These are phyloP conservation scores for Cochlearia excelsa DNA, from an alignment of 345 rosid species.

Conservation along the genomic window DNA sequence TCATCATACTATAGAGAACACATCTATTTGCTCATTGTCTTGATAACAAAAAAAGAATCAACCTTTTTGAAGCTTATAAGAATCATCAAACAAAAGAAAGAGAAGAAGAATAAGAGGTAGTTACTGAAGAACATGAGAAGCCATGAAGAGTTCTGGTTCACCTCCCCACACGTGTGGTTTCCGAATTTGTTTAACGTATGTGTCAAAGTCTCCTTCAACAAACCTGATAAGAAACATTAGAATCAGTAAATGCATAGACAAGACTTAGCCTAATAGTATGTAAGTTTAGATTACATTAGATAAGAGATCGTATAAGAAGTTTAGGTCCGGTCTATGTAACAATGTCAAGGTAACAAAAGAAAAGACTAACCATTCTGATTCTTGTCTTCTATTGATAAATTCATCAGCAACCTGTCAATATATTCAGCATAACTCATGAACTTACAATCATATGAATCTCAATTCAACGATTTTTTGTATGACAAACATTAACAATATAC, in stretches of 20 bases:
- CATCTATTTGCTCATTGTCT: neutral
- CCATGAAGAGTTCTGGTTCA: slow-evolving; percentile 95
- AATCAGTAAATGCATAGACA: neutral
- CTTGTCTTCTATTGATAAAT: slow-evolving; percentile 83
- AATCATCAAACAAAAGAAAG: neutral
- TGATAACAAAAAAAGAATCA: slow-evolving; percentile 1
- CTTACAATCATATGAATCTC: neutral
- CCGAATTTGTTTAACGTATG: slow-evolving; percentile 68
- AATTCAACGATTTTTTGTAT: neutral
- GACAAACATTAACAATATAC: slow-evolving; percentile 14
- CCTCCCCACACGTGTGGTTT: slow-evolving; percentile 98
- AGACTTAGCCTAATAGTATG: neutral
- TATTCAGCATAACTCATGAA: slow-evolving; percentile 15
- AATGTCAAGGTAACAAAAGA: neutral
- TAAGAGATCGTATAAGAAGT: neutral
- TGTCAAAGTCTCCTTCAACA: slow-evolving; percentile 88
- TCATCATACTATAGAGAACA: neutral
- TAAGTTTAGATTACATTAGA: neutral
- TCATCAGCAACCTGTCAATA: slow-evolving; percentile 84
- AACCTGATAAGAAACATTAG: slow-evolving; percentile 55
- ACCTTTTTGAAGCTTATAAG: neutral
- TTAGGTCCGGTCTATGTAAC: neutral
- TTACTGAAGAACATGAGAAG: slow-evolving; percentile 89
- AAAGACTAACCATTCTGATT: slow-evolving; percentile 68
- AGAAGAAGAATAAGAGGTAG: slow-evolving; percentile 6